phyloP scores from a whole-genome alignment of 2,329 filamentous ascomycete genomes.

The Aspergillus ibericus region DNA sequence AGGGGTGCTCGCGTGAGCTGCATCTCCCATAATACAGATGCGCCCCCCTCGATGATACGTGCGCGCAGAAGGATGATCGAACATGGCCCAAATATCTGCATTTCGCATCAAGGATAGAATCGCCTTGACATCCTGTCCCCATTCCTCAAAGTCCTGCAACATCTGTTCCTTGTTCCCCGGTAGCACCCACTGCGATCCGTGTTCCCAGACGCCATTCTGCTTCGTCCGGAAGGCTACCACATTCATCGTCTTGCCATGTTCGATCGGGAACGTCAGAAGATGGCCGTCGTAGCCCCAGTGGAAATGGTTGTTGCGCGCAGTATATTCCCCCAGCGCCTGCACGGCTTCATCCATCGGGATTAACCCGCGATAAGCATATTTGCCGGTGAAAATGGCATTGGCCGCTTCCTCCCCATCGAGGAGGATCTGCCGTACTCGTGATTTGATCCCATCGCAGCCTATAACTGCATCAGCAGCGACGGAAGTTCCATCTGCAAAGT shows the following conservation, averaged over 20 bases:
- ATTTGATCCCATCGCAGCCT: slow-evolving; percentile 6
- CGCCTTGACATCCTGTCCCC: background rate
- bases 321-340: background rate
- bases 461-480: background rate
- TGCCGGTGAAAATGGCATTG: background rate
- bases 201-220: background rate
- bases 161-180: background rate
- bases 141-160: slow-evolving; percentile 1
- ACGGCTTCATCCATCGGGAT: slow-evolving; percentile 45
- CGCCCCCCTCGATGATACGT: background rate
- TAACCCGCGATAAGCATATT: slow-evolving; percentile 46
- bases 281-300: background rate
- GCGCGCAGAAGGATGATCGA: slow-evolving; percentile 1
- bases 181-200: background rate
- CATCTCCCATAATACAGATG: slow-evolving; percentile 36
- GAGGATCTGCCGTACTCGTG: slow-evolving; percentile 3
- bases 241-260: slow-evolving; percentile 1
- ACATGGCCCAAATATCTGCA: slow-evolving; percentile 5
- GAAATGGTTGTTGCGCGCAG: slow-evolving; percentile 1
- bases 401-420: slow-evolving; percentile 1
- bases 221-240: slow-evolving; percentile 3
- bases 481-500: slow-evolving; percentile 2
- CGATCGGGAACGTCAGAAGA: slow-evolving; percentile 2
- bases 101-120: background rate
- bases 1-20: slow-evolving; percentile 41